phyloP scores from a whole-genome alignment of 1,284 basidiomycete species.

The Ceraceosorus bombacis region DNA sequence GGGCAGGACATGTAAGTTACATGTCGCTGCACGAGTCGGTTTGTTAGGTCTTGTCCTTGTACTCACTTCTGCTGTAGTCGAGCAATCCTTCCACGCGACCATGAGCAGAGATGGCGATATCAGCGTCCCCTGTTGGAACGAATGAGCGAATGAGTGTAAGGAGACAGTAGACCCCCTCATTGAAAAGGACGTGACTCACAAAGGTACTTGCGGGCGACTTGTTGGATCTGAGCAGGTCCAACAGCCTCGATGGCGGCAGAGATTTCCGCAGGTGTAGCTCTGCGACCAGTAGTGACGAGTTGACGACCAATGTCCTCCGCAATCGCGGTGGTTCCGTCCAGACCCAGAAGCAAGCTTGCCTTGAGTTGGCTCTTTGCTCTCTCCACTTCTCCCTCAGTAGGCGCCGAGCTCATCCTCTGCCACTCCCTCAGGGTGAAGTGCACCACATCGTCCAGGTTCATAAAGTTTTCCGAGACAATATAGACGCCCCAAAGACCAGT shows the following conservation, averaged over 20 bases:
- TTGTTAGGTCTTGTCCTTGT: no score
- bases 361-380: constrained; percentile 96
- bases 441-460: constrained; percentile 80
- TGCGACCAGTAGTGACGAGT: constrained; percentile 77
- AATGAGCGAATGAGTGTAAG: not conserved
- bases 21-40: no score
- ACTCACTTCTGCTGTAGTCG: constrained; percentile 44
- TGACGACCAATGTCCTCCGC: constrained; percentile 98
- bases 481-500: constrained; percentile 99
- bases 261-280: constrained; percentile 80
- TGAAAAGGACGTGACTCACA: constrained; percentile 44
- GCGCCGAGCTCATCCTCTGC: constrained; percentile 87
- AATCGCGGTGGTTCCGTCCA: constrained; percentile 91
- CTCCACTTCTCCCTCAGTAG: constrained; percentile 80
- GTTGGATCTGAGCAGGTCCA: constrained; percentile 78
- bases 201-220: constrained; percentile 88
- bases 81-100: constrained; percentile 63
- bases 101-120: constrained; percentile 50
- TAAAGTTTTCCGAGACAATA: constrained; percentile 73
- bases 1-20: no score
- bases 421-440: constrained; percentile 96
- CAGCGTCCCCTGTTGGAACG: constrained; percentile 63
- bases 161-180: not conserved
- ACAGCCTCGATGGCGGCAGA: constrained; percentile 87
- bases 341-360: constrained; percentile 77